Conservation (phyloP, 495 filamentous ascomycete genomes). For the Penicillium subrubescens region DNA sequence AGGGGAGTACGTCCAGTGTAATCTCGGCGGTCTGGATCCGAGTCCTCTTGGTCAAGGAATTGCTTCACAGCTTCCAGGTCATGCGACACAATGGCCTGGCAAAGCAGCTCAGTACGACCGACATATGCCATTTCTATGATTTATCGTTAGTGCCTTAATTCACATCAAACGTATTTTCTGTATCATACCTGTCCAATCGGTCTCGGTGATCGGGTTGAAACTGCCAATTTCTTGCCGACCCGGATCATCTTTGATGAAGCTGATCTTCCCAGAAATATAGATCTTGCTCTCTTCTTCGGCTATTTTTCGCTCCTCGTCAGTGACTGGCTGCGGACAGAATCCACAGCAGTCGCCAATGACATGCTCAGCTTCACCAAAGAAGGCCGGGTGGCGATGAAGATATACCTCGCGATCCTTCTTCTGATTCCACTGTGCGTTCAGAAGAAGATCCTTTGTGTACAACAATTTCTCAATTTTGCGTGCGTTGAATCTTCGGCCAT, state of each 20-base stretch:
- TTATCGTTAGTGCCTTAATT: neutral
- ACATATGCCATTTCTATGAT: conserved; percentile 65
- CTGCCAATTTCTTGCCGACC: conserved; percentile 70
- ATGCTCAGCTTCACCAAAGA: conserved; percentile 65
- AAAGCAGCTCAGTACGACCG: conserved; percentile 64
- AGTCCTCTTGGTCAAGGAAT: conserved; percentile 63
- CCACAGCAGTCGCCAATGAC: conserved; percentile 80
- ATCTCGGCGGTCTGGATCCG: conserved; percentile 66
- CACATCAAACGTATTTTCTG: no score
- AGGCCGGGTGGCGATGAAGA: conserved; percentile 79
- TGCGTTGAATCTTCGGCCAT: conserved; percentile 68
- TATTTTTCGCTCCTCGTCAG: conserved; percentile 67
- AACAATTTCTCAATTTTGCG: conserved; percentile 75
- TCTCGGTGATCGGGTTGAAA: conserved; percentile 79
- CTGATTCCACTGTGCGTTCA: conserved; percentile 86
- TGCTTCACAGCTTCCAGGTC: conserved; percentile 66
- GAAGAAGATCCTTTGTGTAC: conserved; percentile 76
- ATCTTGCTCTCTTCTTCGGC: conserved; percentile 70
- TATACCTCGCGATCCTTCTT: conserved; percentile 67
- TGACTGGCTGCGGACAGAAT: conserved; percentile 67
- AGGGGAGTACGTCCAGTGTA: conserved; percentile 80
- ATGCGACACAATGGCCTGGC: conserved; percentile 72
- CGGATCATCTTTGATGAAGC: conserved; percentile 76
- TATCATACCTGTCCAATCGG: conserved; percentile 77
- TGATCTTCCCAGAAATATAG: conserved; percentile 69